A percentile compares a stretch with the other conserved stretches of the same genome.
phyloP scores from a whole-genome alignment of 345 rosid species.

The Syzygium aromaticum region DNA sequence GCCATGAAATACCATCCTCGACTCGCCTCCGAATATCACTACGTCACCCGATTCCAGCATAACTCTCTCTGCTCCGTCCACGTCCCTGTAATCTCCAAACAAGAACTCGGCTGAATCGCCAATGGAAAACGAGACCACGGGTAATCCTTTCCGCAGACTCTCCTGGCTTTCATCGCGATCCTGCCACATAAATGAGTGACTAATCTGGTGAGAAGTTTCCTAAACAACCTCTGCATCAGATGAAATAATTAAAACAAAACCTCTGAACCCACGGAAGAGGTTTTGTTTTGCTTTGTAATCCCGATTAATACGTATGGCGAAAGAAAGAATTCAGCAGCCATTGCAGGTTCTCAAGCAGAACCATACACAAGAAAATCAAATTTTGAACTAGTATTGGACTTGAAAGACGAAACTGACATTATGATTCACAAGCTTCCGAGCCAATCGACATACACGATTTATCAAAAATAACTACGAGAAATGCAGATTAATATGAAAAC shows the following conservation, averaged over 20 bases:
- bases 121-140: conserved; percentile 44
- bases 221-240: background rate
- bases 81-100: conserved; percentile 32
- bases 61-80: conserved; percentile 20
- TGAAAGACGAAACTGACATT: background rate
- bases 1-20: conserved; percentile 53
- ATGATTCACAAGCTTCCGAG: background rate
- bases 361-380: background rate
- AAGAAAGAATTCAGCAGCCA: background rate
- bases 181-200: conserved; percentile 7
- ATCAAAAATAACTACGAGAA: background rate
- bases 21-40: conserved; percentile 51
- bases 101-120: conserved; percentile 56
- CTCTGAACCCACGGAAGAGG: background rate
- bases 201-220: background rate
- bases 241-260: background rate
- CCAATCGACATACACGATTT: background rate
- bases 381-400: background rate
- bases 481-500: background rate
- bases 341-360: background rate
- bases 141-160: conserved; percentile 32
- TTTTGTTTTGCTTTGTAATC: background rate
- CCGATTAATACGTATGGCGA: background rate
- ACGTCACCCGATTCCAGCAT: conserved; percentile 47
- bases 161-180: conserved; percentile 51